Evolutionary conservation across 345 rosid species (phyloP).

Genomic region (Camelina laxa): DNA sequence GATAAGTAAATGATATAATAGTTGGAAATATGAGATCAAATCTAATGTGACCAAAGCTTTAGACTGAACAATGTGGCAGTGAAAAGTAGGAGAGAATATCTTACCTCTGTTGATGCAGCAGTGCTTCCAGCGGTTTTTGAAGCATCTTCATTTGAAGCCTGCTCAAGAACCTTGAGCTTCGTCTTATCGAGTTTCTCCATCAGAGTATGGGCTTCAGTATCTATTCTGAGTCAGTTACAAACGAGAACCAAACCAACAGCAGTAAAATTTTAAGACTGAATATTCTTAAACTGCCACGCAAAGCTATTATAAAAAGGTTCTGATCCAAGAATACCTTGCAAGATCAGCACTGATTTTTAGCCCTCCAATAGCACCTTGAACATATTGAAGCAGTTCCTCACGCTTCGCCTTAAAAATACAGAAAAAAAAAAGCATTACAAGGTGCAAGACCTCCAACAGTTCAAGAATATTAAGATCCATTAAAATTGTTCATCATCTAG

Average conservation of each 20-base stretch:
- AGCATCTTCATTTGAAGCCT: constrained; percentile 44
- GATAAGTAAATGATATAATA: background rate
- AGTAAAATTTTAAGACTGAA: constrained; percentile 23
- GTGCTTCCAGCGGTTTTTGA: constrained; percentile 49
- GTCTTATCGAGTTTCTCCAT: constrained; percentile 65
- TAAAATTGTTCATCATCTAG: background rate
- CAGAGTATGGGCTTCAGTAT: constrained; percentile 70
- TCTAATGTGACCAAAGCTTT: constrained; percentile 11
- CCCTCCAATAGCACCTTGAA: constrained; percentile 86
- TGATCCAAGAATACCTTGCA: constrained; percentile 59
- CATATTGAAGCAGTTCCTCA: constrained; percentile 86
- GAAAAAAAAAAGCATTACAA: constrained; percentile 17
- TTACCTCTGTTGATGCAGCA: constrained; percentile 61
- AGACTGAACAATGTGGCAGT: background rate
- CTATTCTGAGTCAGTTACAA: constrained; percentile 76
- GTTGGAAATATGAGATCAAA: constrained; percentile 8
- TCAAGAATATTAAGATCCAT: background rate
- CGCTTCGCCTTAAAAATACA: constrained; percentile 65
- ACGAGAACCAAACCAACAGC: constrained; percentile 37
- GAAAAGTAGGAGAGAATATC: constrained; percentile 19
- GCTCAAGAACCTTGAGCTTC: constrained; percentile 49
- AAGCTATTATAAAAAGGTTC: constrained; percentile 1
- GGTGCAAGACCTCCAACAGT: constrained; percentile 20
- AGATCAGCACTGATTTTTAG: constrained; percentile 73
- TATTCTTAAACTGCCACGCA: background rate